These are phyloP conservation scores for Stephanodiscus minutulus DNA, from an alignment of 108 stramenopile genomes.

Conservation along the genomic window DNA sequence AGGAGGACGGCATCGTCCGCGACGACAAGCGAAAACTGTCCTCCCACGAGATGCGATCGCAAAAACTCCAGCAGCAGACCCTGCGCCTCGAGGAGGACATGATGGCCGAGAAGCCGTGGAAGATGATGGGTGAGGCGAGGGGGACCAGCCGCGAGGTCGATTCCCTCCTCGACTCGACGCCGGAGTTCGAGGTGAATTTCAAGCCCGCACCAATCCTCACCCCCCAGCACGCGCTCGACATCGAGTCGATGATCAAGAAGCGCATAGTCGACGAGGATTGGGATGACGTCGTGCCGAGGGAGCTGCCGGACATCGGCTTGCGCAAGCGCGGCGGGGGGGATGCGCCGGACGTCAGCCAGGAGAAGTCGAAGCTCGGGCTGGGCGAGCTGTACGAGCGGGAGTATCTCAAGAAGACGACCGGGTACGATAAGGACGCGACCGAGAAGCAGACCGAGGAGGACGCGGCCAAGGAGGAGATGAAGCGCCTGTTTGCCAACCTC, in stretches of 20 bases:
- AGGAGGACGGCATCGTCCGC: conserved; percentile 19
- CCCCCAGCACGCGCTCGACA: conserved; percentile 77
- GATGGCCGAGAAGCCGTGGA: conserved; percentile 96
- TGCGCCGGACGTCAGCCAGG: conserved; percentile 94
- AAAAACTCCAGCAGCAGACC: conserved; percentile 82
- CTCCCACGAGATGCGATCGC: conserved; percentile 48
- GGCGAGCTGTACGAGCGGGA: conserved; percentile 96
- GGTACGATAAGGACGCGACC: conserved; percentile 78
- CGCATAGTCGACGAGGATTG: conserved; percentile 93
- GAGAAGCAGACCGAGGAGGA: conserved; percentile 82
- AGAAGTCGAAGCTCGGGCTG: conserved; percentile 95
- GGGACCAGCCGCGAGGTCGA: conserved; percentile 82
- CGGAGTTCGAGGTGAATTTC: conserved; percentile 93
- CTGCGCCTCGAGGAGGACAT: conserved; percentile 88
- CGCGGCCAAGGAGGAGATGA: conserved; percentile 44
- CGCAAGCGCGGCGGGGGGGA: conserved; percentile 72
- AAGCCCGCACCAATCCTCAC: conserved; percentile 90
- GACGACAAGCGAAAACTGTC: conserved; percentile 32
- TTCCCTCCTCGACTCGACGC: conserved; percentile 92
- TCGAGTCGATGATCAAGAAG: conserved; percentile 92
- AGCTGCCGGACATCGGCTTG: conserved; percentile 82
- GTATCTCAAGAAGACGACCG: conserved; percentile 87
- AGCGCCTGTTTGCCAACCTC: conserved; percentile 29
- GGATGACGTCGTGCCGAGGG: conserved; percentile 95
- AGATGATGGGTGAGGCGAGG: conserved; percentile 90